These are phyloP conservation scores for Schoenoplectus tabernaemontani DNA, from an alignment of 202 grass and related monocot genomes.

Conservation along the genomic window DNA sequence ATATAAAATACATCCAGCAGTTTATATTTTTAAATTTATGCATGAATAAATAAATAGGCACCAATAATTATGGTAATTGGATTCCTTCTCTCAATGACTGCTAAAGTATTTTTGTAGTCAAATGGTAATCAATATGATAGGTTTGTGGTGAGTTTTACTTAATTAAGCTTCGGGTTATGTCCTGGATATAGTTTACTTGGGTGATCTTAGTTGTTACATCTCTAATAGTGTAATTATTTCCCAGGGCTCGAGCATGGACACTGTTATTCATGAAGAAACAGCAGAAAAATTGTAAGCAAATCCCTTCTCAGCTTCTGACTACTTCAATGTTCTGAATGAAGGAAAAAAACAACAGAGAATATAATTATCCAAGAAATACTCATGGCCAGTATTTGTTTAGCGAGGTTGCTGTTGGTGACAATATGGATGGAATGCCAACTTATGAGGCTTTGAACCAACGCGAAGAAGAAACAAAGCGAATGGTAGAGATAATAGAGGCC, in stretches of 20 bases:
- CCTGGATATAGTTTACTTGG: conserved; percentile 22
- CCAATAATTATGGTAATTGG: too few relatives aligned
- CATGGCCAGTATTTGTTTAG: conserved; percentile 40
- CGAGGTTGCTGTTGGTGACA: conserved; percentile 45
- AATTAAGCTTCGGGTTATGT: not conserved
- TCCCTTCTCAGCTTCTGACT: conserved; percentile 1
- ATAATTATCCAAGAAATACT: conserved; percentile 1
- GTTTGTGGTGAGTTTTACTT: not conserved
- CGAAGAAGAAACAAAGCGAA: conserved; percentile 62
- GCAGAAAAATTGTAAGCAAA: conserved; percentile 57
- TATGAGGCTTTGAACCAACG: conserved; percentile 50
- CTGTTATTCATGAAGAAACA: conserved; percentile 45
- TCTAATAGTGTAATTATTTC: conserved; percentile 27
- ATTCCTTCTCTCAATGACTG: not conserved
- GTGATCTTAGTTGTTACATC: conserved; percentile 25
- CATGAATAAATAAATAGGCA: too few relatives aligned
- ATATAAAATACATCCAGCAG: too few relatives aligned
- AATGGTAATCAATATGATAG: not conserved
- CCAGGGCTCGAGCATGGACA: conserved; percentile 47
- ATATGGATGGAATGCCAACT: conserved; percentile 38
- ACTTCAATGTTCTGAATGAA: conserved; percentile 2
- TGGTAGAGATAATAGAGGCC: conserved; percentile 51
- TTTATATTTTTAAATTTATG: too few relatives aligned
- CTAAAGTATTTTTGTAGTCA: conserved; percentile 6
- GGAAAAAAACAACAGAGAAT: not conserved